Conservation (phyloP, 1,284 basidiomycete genomes). For the Leccinum subspadiceum region DNA sequence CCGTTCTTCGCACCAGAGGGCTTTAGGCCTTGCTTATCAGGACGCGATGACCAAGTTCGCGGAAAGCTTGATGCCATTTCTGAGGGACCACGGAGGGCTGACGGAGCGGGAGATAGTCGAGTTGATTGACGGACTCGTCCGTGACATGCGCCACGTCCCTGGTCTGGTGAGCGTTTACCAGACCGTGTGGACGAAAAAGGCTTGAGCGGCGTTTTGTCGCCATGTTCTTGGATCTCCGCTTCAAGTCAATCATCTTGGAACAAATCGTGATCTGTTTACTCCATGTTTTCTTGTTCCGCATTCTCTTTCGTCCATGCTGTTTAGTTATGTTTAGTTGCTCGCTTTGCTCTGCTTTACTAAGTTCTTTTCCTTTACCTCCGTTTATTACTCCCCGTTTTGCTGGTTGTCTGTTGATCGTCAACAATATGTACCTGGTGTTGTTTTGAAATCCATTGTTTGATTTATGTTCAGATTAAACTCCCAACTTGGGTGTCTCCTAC, state of each 20-base stretch:
- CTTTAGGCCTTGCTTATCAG: constrained; percentile 41
- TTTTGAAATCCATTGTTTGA: constrained; percentile 1
- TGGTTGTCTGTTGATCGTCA: background rate
- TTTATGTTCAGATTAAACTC: background rate
- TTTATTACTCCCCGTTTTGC: background rate
- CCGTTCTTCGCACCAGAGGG: constrained; percentile 27
- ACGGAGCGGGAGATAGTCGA: constrained; percentile 35
- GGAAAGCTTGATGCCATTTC: constrained; percentile 39
- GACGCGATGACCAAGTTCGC: constrained; percentile 35
- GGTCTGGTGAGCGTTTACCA: constrained; percentile 44
- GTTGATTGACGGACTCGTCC: constrained; percentile 39
- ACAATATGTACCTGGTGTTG: background rate
- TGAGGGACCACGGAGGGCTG: constrained; percentile 38
- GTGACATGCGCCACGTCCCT: constrained; percentile 40
- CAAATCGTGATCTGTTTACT: background rate
- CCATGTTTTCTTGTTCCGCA: background rate
- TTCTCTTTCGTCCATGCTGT: background rate
- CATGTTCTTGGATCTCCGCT: background rate
- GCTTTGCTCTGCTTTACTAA: background rate
- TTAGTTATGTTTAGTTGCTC: background rate
- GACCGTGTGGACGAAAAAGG: constrained; percentile 36
- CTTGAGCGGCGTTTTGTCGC: constrained; percentile 9
- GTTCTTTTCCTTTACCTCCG: background rate
- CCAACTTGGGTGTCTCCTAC: background rate
- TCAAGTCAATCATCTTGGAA: background rate